phyloP scores from a whole-genome alignment of 768 basidiomycete genomes.

The Rhodotorula toruloides region DNA sequence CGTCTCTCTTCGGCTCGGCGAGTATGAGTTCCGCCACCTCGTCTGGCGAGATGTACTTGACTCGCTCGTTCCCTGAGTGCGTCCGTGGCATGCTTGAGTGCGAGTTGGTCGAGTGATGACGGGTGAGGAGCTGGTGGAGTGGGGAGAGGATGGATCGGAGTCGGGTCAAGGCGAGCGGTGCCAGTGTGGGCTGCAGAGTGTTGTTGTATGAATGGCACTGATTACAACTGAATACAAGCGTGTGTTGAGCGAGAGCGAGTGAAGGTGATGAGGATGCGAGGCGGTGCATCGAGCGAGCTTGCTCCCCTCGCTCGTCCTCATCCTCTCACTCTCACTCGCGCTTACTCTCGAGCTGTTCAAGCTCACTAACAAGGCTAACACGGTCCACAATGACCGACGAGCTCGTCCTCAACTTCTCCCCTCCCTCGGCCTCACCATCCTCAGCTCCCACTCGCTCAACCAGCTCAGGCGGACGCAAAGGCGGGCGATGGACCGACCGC shows the following conservation, averaged over 20 bases:
- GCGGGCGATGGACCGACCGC: conserved; percentile 56
- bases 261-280: no score
- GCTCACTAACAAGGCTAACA: no score
- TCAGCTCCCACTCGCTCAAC: conserved; percentile 30
- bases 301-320: no score
- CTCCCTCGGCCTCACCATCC: conserved; percentile 26
- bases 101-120: background rate
- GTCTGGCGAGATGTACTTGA: conserved; percentile 2
- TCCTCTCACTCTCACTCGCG: no score
- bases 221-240: no score
- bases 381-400: conserved; percentile 35
- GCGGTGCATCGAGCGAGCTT: no score
- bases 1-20: background rate
- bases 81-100: background rate
- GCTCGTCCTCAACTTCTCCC: conserved; percentile 41
- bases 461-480: conserved; percentile 41
- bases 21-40: background rate
- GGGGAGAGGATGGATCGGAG: no score
- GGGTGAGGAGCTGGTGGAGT: background rate
- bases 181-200: no score
- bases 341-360: background rate
- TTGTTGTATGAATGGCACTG: no score
- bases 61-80: background rate
- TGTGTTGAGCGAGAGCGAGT: no score
- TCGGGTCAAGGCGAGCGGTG: no score